Conservation (phyloP, 192 early-diverging fungal species). For the Rhizoclosmatium globosum region DNA sequence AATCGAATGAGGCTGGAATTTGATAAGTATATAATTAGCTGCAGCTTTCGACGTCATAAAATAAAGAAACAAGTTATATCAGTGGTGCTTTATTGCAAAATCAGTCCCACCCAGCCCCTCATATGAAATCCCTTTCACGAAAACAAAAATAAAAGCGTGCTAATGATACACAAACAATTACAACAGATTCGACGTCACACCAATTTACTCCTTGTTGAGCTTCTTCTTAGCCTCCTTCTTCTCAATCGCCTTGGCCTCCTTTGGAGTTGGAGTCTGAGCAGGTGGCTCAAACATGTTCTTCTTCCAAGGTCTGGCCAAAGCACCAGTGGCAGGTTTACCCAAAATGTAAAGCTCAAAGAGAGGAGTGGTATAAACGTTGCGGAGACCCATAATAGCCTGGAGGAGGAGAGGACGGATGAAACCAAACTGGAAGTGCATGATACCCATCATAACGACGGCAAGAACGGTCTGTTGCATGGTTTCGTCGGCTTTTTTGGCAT, state of each 20-base stretch:
- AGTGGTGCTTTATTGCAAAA: too few species aligned
- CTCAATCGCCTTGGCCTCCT: slow-evolving; percentile 56
- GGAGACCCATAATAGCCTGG: slow-evolving; percentile 83
- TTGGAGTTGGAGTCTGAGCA: slow-evolving; percentile 42
- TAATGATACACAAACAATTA: neutral
- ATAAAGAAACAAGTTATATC: too few species aligned
- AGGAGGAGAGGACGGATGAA: slow-evolving; percentile 89
- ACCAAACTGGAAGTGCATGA: slow-evolving; percentile 88
- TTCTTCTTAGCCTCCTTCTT: slow-evolving; percentile 65
- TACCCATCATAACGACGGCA: slow-evolving; percentile 73
- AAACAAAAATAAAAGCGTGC: neutral
- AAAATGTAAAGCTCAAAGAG: slow-evolving; percentile 83
- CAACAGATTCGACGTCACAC: neutral
- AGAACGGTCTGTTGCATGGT: slow-evolving; percentile 74
- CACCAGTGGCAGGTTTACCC: slow-evolving; percentile 77
- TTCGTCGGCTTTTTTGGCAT: slow-evolving; percentile 76
- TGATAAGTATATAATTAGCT: neutral
- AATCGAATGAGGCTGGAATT: neutral
- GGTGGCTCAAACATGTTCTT: slow-evolving; percentile 73
- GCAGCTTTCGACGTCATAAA: too few species aligned
- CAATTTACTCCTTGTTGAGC: slow-evolving; percentile 44
- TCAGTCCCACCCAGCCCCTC: too few species aligned
- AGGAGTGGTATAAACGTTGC: slow-evolving; percentile 73
- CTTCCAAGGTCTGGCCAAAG: slow-evolving; percentile 87
- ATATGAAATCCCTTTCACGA: neutral